Conservation (phyloP, 78 protist species). For the Tieghemostelium lacteum region DNA sequence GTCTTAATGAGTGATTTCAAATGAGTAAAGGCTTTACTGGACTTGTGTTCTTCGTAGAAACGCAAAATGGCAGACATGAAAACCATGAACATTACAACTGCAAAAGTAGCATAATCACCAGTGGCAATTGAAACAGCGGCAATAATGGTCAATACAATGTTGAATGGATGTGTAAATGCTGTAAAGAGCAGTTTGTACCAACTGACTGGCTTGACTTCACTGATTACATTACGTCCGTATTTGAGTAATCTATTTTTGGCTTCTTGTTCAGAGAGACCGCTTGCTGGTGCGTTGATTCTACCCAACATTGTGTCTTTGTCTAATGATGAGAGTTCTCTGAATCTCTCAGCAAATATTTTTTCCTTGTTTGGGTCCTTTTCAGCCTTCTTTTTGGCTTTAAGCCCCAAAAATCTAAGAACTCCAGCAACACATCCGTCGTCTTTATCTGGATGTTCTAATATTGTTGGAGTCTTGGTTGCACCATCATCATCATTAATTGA, state of each 20-base stretch:
- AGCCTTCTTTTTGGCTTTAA: constrained; percentile 40
- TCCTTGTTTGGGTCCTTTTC: constrained; percentile 61
- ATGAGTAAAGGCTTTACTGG: constrained; percentile 72
- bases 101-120: constrained; percentile 54
- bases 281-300: constrained; percentile 4
- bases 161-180: constrained; percentile 78
- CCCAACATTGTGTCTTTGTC: constrained; percentile 21
- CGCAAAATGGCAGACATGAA: constrained; percentile 49
- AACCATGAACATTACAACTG: constrained; percentile 72
- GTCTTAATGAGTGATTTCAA: constrained; percentile 68
- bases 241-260: constrained; percentile 45
- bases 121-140: constrained; percentile 69
- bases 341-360: constrained; percentile 31
- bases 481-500: too few species aligned
- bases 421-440: constrained; percentile 1
- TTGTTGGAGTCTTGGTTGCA: too few species aligned
- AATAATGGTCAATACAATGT: constrained; percentile 60
- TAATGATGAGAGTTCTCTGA: constrained; percentile 43
- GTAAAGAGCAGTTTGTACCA: constrained; percentile 56
- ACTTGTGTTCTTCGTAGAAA: constrained; percentile 79
- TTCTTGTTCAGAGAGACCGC: constrained; percentile 57
- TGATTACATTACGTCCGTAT: constrained; percentile 66
- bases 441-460: too few species aligned
- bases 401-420: constrained; percentile 8
- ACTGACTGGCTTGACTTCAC: constrained; percentile 46